Evolutionary conservation across 148 eudicot genomes (phyloP).

Genomic region (Beta vulgaris): DNA sequence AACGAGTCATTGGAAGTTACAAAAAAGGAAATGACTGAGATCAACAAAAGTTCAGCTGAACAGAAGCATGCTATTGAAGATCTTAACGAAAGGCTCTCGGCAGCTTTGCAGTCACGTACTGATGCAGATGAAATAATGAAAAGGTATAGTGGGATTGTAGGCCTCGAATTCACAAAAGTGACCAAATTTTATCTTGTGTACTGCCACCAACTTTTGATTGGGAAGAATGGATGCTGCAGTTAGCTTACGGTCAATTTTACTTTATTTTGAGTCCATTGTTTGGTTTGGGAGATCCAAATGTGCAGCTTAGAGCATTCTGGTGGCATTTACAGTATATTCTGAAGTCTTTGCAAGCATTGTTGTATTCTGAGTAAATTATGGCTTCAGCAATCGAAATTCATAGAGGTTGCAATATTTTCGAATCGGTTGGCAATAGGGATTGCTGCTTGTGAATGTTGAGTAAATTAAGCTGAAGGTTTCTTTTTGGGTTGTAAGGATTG

Average conservation of each 20-base stretch:
- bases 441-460: neutral
- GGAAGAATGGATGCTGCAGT: neutral
- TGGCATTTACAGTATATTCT: neutral
- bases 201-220: neutral
- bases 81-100: constrained; percentile 66
- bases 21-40: constrained; percentile 60
- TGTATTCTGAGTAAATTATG: neutral
- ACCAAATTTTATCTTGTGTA: neutral
- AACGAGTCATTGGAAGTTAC: constrained; percentile 51
- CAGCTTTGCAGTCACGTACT: constrained; percentile 69
- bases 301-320: neutral
- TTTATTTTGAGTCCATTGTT: neutral
- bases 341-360: neutral
- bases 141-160: constrained; percentile 37
- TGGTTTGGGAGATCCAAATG: neutral
- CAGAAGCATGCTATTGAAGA: constrained; percentile 79
- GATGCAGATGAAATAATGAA: constrained; percentile 84
- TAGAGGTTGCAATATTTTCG: neutral
- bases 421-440: neutral
- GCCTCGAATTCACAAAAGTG: neutral
- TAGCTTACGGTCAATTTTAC: neutral
- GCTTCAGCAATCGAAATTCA: neutral
- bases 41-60: constrained; percentile 55
- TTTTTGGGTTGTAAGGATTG: neutral
- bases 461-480: neutral